Conservation (phyloP, 768 basidiomycete genomes). For the Amanita jacksonii region DNA sequence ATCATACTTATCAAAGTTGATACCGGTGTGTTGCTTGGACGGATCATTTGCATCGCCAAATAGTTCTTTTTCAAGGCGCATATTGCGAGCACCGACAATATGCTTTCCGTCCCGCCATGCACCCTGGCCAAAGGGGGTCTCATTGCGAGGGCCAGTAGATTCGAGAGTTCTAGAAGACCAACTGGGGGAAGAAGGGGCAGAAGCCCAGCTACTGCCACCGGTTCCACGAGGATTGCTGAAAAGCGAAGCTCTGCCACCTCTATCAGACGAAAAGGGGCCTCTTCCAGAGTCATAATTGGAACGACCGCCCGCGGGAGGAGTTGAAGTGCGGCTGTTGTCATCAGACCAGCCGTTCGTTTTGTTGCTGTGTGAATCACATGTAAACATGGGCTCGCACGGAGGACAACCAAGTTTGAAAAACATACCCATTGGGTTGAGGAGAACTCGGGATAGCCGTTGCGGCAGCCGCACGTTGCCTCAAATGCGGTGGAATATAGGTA, state of each 20-base stretch:
- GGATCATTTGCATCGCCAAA: conserved; percentile 85
- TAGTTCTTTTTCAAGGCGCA: conserved; percentile 90
- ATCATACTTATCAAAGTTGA: conserved; percentile 99
- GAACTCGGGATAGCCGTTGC: conserved; percentile 46
- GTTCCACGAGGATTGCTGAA: conserved; percentile 32
- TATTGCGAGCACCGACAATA: conserved; percentile 72
- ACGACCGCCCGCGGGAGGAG: conserved; percentile 44
- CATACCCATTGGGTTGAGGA: conserved; percentile 47
- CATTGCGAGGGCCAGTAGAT: conserved; percentile 35
- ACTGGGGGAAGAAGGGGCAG: conserved; percentile 27
- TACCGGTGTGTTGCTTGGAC: conserved; percentile 88
- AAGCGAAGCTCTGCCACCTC: conserved; percentile 31
- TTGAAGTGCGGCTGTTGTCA: conserved; percentile 53
- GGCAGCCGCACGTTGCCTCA: conserved; percentile 85
- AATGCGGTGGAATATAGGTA: conserved; percentile 83
- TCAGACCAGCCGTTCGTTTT: conserved; percentile 66
- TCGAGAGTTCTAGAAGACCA: conserved; percentile 33
- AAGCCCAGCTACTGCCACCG: conserved; percentile 32
- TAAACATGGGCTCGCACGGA: no score
- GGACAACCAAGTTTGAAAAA: no score
- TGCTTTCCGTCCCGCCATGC: conserved; percentile 88
- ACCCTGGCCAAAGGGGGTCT: conserved; percentile 45
- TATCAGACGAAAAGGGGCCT: conserved; percentile 19
- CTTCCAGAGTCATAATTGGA: conserved; percentile 35
- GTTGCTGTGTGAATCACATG: no score